phyloP scores from a whole-genome alignment of 768 basidiomycete genomes.

The Suillus placidus region DNA sequence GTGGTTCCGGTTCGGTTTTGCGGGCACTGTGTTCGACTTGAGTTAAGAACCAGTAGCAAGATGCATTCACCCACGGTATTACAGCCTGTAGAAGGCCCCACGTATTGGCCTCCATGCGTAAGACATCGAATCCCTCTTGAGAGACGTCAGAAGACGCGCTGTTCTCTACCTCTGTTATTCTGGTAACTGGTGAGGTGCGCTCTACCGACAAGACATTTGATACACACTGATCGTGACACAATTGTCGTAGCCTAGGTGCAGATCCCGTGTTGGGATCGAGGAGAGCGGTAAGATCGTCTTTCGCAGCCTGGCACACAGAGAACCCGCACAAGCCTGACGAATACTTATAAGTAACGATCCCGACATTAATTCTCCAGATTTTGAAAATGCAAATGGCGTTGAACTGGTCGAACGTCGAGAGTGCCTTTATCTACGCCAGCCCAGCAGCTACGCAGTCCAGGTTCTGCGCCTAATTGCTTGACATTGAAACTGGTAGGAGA shows the following conservation, averaged over 20 bases:
- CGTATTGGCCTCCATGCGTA: conserved; percentile 77
- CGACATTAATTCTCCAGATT: conserved; percentile 26
- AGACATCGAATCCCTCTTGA: conserved; percentile 57
- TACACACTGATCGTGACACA: conserved; percentile 61
- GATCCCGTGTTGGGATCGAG: conserved; percentile 70
- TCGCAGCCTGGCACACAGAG: conserved; percentile 57
- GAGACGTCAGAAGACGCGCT: conserved; percentile 37
- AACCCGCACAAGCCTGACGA: conserved; percentile 64
- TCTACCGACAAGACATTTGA: not conserved
- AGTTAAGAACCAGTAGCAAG: not conserved
- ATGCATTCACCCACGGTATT: conserved; percentile 58
- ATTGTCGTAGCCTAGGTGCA: conserved; percentile 60
- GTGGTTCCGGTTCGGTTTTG: conserved; percentile 54
- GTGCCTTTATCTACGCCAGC: too few species aligned
- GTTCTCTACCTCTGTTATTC: conserved; percentile 56
- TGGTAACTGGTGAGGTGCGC: conserved; percentile 24
- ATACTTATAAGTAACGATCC: conserved; percentile 55
- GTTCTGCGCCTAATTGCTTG: too few species aligned
- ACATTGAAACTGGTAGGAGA: too few species aligned
- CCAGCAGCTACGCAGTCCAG: too few species aligned
- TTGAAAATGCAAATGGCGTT: not conserved
- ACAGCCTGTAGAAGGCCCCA: conserved; percentile 81
- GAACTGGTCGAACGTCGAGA: not conserved
- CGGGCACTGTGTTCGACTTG: conserved; percentile 50
- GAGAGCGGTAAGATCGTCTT: conserved; percentile 58